A percentile compares a stretch with the other conserved stretches of the same genome.
These are phyloP conservation scores for Trichoderma sp. DNA, from an alignment of 2,329 filamentous ascomycete genomes.

Conservation along the genomic window DNA sequence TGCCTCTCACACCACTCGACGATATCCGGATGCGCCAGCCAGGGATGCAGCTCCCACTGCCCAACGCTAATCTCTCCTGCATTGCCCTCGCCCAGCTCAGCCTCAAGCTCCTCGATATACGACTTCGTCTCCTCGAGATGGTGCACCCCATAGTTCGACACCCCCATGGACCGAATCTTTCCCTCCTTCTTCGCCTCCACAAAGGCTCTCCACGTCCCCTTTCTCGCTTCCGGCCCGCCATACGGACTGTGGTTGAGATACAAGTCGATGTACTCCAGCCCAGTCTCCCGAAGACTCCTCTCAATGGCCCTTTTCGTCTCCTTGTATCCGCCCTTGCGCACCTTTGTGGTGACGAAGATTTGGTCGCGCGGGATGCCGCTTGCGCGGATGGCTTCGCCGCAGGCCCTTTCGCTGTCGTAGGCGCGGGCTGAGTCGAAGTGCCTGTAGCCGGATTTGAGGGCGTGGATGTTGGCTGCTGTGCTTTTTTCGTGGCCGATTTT, in stretches of 20 bases:
- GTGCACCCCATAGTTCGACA: constrained; percentile 67
- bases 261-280: constrained; percentile 62
- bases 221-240: constrained; percentile 52
- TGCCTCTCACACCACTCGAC: constrained; percentile 67
- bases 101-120: constrained; percentile 48
- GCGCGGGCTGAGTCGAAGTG: constrained; percentile 61
- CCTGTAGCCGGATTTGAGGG: constrained; percentile 56
- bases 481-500: neutral
- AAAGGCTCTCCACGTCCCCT: constrained; percentile 63
- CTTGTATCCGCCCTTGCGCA: constrained; percentile 55
- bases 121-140: constrained; percentile 67
- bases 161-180: constrained; percentile 62
- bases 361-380: constrained; percentile 55
- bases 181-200: constrained; percentile 60
- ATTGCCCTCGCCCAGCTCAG: neutral
- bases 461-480: constrained; percentile 29
- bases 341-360: constrained; percentile 69
- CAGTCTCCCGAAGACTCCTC: neutral
- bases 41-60: constrained; percentile 61
- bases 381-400: constrained; percentile 59
- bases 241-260: constrained; percentile 65
- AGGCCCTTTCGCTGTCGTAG: constrained; percentile 66
- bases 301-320: constrained; percentile 26
- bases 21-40: constrained; percentile 54
- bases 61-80: constrained; percentile 45